These are phyloP conservation scores for Mycocentrospora acerina DNA, from an alignment of 2,329 filamentous ascomycete species.

Conservation along the genomic window DNA sequence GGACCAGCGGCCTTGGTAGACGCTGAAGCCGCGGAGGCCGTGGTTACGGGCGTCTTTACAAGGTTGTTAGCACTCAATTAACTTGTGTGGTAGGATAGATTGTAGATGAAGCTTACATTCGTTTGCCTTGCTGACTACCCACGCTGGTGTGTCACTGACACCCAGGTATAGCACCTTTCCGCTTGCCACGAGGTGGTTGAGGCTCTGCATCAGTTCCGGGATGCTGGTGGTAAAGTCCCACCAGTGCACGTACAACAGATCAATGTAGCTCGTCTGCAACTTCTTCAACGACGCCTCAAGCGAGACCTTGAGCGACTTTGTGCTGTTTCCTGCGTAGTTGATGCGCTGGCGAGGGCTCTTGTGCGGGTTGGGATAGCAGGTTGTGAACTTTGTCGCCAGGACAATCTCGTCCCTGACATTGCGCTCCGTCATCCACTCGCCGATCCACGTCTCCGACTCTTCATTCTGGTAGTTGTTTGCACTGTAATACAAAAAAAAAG, in stretches of 20 bases:
- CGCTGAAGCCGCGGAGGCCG: conserved; percentile 43
- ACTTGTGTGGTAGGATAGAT: neutral
- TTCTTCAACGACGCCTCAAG: conserved; percentile 45
- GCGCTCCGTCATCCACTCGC: conserved; percentile 53
- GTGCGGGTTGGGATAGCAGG: conserved; percentile 24
- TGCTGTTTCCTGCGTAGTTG: conserved; percentile 48
- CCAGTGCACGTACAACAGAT: conserved; percentile 45
- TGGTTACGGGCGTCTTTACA: conserved; percentile 54
- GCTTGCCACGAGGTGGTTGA: conserved; percentile 36
- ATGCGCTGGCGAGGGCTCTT: conserved; percentile 27
- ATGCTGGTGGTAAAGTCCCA: conserved; percentile 44
- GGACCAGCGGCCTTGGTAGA: conserved; percentile 69
- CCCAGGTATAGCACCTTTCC: conserved; percentile 46
- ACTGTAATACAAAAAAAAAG: too few relatives aligned
- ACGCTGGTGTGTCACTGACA: conserved; percentile 42
- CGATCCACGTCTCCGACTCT: conserved; percentile 52
- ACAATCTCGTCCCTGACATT: conserved; percentile 54
- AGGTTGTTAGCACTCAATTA: neutral
- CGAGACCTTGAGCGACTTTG: conserved; percentile 42
- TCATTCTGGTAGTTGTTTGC: conserved; percentile 52
- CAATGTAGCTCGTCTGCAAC: conserved; percentile 45
- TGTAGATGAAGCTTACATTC: conserved; percentile 38
- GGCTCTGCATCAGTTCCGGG: conserved; percentile 42
- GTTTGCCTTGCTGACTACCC: conserved; percentile 51
- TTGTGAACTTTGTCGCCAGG: conserved; percentile 57